Conservation (phyloP, 768 basidiomycete species). For the Pluteus cervinus region DNA sequence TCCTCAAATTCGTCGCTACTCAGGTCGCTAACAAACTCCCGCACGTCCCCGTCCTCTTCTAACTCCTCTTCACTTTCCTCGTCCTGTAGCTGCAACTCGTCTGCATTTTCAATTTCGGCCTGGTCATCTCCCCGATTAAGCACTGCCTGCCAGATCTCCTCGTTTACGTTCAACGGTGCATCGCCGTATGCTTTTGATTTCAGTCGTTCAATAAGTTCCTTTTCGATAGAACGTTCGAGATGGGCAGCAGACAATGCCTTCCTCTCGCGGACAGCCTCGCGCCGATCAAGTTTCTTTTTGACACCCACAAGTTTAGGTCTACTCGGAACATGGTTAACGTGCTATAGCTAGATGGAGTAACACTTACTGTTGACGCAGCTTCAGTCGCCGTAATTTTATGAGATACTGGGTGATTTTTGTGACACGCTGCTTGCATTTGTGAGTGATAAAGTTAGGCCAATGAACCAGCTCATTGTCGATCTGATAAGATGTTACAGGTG, state of each 20-base stretch:
- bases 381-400: constrained; percentile 94
- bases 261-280: constrained; percentile 88
- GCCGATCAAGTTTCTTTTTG: constrained; percentile 94
- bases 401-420: constrained; percentile 99
- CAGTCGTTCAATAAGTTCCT: constrained; percentile 91
- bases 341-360: constrained; percentile 2
- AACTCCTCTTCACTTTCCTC: constrained; percentile 52
- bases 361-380: constrained; percentile 78
- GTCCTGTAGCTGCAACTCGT: constrained; percentile 55
- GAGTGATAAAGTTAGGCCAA: constrained; percentile 96
- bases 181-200: constrained; percentile 98
- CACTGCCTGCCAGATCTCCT: constrained; percentile 91
- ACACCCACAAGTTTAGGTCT: constrained; percentile 93
- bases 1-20: constrained; percentile 63
- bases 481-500: constrained; percentile 30
- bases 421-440: constrained; percentile 98
- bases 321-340: constrained; percentile 2
- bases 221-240: constrained; percentile 91
- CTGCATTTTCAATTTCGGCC: constrained; percentile 41
- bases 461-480: constrained; percentile 95
- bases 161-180: constrained; percentile 96
- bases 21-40: constrained; percentile 73
- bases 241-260: constrained; percentile 96
- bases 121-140: constrained; percentile 62
- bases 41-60: constrained; percentile 48